These are phyloP conservation scores for Xerocomellus intermedius DNA, from an alignment of 768 basidiomycete species.

Conservation along the genomic window DNA sequence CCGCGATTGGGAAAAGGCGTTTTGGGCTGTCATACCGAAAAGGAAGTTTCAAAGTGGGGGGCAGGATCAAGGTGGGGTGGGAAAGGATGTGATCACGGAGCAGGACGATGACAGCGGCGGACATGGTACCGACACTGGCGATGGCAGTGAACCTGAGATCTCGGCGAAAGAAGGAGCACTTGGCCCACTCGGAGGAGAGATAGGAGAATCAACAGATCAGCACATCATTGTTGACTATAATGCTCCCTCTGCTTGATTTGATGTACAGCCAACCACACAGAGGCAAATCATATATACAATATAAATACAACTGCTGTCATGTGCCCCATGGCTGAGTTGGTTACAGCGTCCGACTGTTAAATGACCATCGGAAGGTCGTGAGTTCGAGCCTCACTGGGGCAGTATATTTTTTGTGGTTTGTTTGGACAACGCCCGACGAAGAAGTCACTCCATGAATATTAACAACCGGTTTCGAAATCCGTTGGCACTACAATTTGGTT, in stretches of 20 bases:
- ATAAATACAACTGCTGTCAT: fast-evolving
- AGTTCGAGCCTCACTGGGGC: constrained; percentile 56
- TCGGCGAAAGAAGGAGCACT: neutral
- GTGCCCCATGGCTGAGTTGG: constrained; percentile 54
- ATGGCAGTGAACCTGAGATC: neutral
- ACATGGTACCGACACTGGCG: neutral
- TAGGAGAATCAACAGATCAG: neutral
- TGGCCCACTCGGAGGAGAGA: neutral
- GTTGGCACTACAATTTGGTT: too few relatives aligned
- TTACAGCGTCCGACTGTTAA: constrained; percentile 51
- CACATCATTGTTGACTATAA: neutral
- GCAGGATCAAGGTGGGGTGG: constrained; percentile 16
- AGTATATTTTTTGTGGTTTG: constrained; percentile 21
- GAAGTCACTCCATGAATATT: too few relatives aligned
- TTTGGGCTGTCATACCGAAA: constrained; percentile 87
- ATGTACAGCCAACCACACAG: neutral
- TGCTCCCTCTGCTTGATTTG: neutral
- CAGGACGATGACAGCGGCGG: neutral
- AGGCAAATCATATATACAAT: neutral
- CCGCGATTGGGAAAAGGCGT: constrained; percentile 80
- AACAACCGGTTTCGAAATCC: too few relatives aligned
- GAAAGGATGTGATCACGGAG: neutral
- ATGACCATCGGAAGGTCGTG: constrained; percentile 47
- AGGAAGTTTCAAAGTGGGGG: constrained; percentile 68
- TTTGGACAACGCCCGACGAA: neutral